A percentile compares a stretch with the other conserved stretches of the same genome.
Evolutionary conservation across 495 filamentous ascomycete species (phyloP).

Genomic region (Daldinia decipiens): DNA sequence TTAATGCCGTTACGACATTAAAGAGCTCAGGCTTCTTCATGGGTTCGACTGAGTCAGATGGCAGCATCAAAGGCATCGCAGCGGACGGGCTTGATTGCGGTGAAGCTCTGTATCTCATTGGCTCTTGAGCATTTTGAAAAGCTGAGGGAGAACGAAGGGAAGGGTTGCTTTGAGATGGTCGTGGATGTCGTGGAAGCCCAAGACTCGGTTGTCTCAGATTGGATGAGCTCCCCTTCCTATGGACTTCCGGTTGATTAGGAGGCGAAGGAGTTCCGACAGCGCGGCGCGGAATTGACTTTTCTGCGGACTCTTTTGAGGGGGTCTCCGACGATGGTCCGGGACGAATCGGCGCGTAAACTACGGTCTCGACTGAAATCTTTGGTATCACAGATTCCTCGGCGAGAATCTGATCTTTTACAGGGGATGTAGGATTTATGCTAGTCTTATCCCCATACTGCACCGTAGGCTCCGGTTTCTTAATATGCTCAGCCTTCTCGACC

Average conservation of each 20-base stretch:
- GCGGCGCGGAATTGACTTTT: conserved; percentile 35
- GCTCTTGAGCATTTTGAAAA: conserved; percentile 26
- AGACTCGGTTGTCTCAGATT: conserved; percentile 21
- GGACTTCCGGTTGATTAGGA: conserved; percentile 23
- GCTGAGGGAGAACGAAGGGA: conserved; percentile 27
- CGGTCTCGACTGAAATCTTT: conserved; percentile 22
- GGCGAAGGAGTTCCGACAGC: conserved; percentile 30
- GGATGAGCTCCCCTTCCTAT: conserved; percentile 37
- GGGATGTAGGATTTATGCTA: background rate
- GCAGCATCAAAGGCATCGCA: conserved; percentile 22
- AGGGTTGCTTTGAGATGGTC: conserved; percentile 33
- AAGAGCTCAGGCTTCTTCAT: conserved; percentile 37
- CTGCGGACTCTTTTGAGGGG: conserved; percentile 40
- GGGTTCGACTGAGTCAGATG: conserved; percentile 25
- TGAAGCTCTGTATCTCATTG: conserved; percentile 13
- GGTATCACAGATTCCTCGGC: conserved; percentile 13
- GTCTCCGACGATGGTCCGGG: conserved; percentile 19
- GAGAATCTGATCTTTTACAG: conserved; percentile 6
- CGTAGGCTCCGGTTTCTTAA: background rate
- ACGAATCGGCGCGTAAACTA: conserved; percentile 14
- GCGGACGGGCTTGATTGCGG: conserved; percentile 17
- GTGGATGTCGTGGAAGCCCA: conserved; percentile 33
- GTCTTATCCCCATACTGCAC: background rate
- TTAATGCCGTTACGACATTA: conserved; percentile 33
- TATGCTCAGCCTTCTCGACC: background rate